Evolutionary conservation across 352 stramenopile species (phyloP), one percentile per base, ranked within the genome.

Genomic region (Peronospora destructor): DNA sequence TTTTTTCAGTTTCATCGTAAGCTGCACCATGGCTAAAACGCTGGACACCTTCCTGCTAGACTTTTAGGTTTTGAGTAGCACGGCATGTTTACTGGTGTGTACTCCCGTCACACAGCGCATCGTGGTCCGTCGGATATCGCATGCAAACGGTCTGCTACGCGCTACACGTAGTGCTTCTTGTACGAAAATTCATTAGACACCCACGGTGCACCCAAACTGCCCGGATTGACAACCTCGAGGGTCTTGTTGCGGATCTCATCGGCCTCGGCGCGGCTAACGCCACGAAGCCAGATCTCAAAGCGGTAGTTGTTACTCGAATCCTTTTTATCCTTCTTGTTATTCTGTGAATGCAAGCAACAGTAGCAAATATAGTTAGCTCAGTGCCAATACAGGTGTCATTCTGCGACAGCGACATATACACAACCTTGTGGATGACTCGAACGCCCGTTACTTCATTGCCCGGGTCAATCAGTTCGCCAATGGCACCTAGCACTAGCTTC

Each of bases 401-500:
- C 19, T 33, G 13, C 19, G 9, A 33, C 28, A 45, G 25, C 9
- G 33, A 45, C 17, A 33, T 4, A 2, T 0, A 23, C 13, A 21
- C 12, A 59, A 91, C 80, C 69, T 96, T 96, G 64, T 96, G 86
- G 46, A 96, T 83, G 33, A 96, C 75, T 54, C 87, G 85, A 26
- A 93, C 81, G 40, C 87, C 87, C n/a, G 84, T 95, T 57, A 96
- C 82, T 55, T 96, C 84, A 47, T 95, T 80, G 33, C 68, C 81
- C 1, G 72, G 58, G 45, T 95, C 85, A 32, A 96, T 87, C 5
- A 84, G 74, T 60, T 96, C 87, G 38, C 87, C 87, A 65, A 96
- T 93, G 42, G 87, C 82, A 41, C 81, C 78, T 52, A 96, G 71
- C 59, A 96, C 84, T 56, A 96, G 69, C 40, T 86, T 85, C 49